Evolutionary conservation across 805 yeast species (phyloP), one percentile per base, ranked within the genome.

Genomic region (Metschnikowia lunata): DNA sequence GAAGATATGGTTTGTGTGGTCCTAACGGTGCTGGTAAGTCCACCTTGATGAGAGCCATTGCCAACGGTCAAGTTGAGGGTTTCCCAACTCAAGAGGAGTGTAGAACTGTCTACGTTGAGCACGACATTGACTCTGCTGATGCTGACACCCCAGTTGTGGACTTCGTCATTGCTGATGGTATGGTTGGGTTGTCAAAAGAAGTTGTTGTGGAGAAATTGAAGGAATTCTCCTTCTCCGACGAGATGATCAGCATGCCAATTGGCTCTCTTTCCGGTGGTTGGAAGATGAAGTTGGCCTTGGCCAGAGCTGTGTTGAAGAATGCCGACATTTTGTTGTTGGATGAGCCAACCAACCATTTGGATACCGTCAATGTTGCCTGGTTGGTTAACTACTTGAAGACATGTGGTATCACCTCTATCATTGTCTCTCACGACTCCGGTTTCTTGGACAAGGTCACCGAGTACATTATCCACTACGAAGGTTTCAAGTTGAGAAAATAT

Each of bases 281-380:
- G 99, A 93, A 93, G 85, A 91, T 91, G 99, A 93, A 93, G 79
- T 83, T 91, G 74, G 98, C 98, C 70, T 82, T 91, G 67, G 98
- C 99, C 63, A 88, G 97, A 79, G 99, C 99, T 68, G 97, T 91
- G 67, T 83, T 91, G 77, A 88, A 87, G 82, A 90, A 90, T 77
- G 98, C 99, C 67, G 96, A 88, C 75, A 93, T 91, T 69, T 80
- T 91, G 74, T 80, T 91, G 75, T 85, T 91, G 74, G 99, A 91
- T 81, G 99, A 91, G 83, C 99, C 99, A 78, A 91, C 99, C 69
- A 91, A 91, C 87, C 99, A 93, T 82, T 87, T 93, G 86, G 99
- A 93, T 79, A 90, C 97, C 64, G 97, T 90, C 65, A 93, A 93
- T 78, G 99, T 93, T 68, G 97, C 96, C 69, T 93, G 99, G 99